These are phyloP conservation scores for Beauveria scarabaeidicola DNA, from an alignment of 2,329 filamentous ascomycete genomes.

Conservation along the genomic window DNA sequence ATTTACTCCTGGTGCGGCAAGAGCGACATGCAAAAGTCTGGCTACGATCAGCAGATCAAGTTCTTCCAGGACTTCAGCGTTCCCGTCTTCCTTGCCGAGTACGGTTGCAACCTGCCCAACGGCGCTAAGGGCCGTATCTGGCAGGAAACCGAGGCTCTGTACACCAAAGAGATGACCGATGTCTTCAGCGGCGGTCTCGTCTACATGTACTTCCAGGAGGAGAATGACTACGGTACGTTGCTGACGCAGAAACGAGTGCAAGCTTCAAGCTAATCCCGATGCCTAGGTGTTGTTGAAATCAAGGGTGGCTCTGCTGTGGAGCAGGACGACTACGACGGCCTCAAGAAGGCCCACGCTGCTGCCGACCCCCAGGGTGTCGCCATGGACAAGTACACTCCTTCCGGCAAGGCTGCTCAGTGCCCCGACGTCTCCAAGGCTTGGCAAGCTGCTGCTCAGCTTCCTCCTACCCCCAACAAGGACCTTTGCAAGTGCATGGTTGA, in stretches of 20 bases:
- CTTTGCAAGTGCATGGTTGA: slow-evolving; percentile 83
- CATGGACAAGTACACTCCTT: slow-evolving; percentile 60
- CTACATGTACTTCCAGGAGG: slow-evolving; percentile 96
- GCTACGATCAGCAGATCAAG: slow-evolving; percentile 71
- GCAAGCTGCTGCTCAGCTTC: slow-evolving; percentile 55
- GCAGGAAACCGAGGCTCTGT: slow-evolving; percentile 77
- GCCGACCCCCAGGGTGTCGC: slow-evolving; percentile 59
- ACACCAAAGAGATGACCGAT: slow-evolving; percentile 67
- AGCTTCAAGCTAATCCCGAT: neutral
- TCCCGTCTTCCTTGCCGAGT: slow-evolving; percentile 97
- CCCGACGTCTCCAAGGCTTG: slow-evolving; percentile 58
- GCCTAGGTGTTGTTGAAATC: slow-evolving; percentile 58
- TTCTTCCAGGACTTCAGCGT: slow-evolving; percentile 88
- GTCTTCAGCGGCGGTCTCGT: slow-evolving; percentile 96
- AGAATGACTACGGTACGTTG: slow-evolving; percentile 70
- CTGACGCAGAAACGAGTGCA: slow-evolving; percentile 7
- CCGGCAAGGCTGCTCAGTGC: slow-evolving; percentile 64
- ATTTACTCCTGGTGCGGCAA: slow-evolving; percentile 99
- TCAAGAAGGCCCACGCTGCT: slow-evolving; percentile 61
- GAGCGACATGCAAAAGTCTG: slow-evolving; percentile 66
- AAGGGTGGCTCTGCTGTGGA: slow-evolving; percentile 42
- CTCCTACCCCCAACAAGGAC: slow-evolving; percentile 67
- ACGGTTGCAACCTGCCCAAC: slow-evolving; percentile 73
- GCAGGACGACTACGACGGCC: slow-evolving; percentile 64
- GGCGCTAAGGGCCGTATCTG: slow-evolving; percentile 64